Evolutionary conservation across 2,329 filamentous ascomycete genomes (phyloP).

Genomic region (Didymosphaeria variabile): DNA sequence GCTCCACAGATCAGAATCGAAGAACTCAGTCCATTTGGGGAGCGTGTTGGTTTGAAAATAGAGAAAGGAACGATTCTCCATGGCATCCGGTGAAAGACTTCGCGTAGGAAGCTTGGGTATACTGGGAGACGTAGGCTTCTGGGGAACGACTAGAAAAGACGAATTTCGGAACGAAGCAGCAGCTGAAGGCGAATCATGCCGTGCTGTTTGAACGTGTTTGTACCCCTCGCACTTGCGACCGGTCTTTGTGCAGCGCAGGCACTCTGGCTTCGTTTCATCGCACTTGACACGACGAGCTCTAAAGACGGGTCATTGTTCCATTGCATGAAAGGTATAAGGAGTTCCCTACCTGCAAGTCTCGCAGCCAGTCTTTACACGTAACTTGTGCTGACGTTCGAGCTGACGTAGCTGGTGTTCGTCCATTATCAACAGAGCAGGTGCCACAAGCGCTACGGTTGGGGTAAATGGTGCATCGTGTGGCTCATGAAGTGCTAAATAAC

Average conservation of each 20-base stretch:
- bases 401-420: conserved; percentile 36
- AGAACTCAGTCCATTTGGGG: conserved; percentile 43
- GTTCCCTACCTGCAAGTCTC: conserved; percentile 39
- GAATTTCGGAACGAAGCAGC: conserved; percentile 39
- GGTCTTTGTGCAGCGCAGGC: conserved; percentile 46
- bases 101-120: conserved; percentile 29
- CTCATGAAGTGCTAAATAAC: conserved; percentile 15
- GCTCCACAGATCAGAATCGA: conserved; percentile 44
- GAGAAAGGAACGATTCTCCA: conserved; percentile 39
- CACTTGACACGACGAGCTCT: conserved; percentile 49
- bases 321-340: not conserved
- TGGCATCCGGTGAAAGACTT: conserved; percentile 31
- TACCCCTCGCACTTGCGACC: conserved; percentile 52
- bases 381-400: conserved; percentile 39
- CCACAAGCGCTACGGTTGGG: conserved; percentile 9
- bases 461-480: conserved; percentile 12
- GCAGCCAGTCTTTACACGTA: conserved; percentile 43
- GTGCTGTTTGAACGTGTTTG: conserved; percentile 27
- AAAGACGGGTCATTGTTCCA: conserved; percentile 17
- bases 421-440: conserved; percentile 22
- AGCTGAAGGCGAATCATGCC: conserved; percentile 22
- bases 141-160: conserved; percentile 38
- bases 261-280: conserved; percentile 46
- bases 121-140: conserved; percentile 18
- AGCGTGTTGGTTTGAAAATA: conserved; percentile 40